Percentiles rank a stretch among this genome's conserved stretches.
Conservation (phyloP, 2,329 filamentous ascomycete species). For the Seiridium unicorne region DNA sequence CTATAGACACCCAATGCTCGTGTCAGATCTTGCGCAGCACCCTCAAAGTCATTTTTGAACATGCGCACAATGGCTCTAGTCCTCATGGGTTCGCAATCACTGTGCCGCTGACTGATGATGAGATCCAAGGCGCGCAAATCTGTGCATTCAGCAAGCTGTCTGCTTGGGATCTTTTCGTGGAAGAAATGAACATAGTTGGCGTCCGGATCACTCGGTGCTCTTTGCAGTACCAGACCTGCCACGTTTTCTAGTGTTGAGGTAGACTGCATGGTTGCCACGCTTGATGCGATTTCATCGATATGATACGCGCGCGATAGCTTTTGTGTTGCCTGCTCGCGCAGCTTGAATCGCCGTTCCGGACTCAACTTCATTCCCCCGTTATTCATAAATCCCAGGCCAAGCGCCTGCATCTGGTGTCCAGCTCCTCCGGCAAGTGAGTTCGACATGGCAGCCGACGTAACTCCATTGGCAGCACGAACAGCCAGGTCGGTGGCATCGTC, state of each 20-base stretch:
- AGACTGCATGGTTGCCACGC: constrained; percentile 80
- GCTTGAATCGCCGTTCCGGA: constrained; percentile 72
- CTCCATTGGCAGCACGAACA: constrained; percentile 73
- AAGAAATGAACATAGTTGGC: constrained; percentile 92
- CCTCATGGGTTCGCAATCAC: constrained; percentile 64
- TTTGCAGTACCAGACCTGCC: constrained; percentile 68
- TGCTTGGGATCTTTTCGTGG: constrained; percentile 81
- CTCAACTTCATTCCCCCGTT: constrained; percentile 67
- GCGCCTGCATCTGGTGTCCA: constrained; percentile 31
- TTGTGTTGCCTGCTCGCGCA: constrained; percentile 77
- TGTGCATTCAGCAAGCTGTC: constrained; percentile 71
- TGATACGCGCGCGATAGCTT: constrained; percentile 76
- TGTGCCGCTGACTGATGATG: constrained; percentile 62
- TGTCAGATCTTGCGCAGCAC: constrained; percentile 69
- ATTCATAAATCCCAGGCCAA: constrained; percentile 57
- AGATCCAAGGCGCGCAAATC: constrained; percentile 65
- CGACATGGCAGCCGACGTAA: constrained; percentile 63
- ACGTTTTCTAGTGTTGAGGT: constrained; percentile 76
- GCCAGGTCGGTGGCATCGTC: constrained; percentile 78
- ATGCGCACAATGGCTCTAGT: constrained; percentile 73
- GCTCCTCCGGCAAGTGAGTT: constrained; percentile 45
- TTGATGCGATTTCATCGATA: constrained; percentile 79
- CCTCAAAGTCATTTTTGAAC: constrained; percentile 72
- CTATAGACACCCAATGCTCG: constrained; percentile 58
- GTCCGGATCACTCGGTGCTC: constrained; percentile 66